Evolutionary conservation across 2,329 filamentous ascomycete species (phyloP), one percentile per base, ranked within the genome.

Genomic region (Monascus ruber): DNA sequence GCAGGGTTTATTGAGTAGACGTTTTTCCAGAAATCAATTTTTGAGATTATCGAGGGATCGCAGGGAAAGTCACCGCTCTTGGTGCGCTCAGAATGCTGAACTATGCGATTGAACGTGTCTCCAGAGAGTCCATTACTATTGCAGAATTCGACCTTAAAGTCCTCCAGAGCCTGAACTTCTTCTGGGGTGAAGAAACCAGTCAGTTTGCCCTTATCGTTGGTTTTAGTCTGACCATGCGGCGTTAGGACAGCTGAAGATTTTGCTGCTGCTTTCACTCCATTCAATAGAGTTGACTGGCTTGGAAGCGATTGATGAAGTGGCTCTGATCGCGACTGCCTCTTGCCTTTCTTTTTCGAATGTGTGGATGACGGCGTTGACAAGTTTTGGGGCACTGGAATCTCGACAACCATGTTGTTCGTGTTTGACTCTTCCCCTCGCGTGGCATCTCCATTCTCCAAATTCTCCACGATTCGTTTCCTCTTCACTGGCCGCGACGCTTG

Each of bases 1-100:
- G 51, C 37, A 3, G 65, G 65, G 6, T 66, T 44, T 3, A 59
- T 46, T 24, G 43, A 46, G 42, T 61, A 60, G 36, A 65, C 56
- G 4, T 47, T 39, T 10, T 53, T 42, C 55, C 64, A 60, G 36
- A 68, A 65, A 0, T 62, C 53, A 6, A 26, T n/a, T 42, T 60
- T 60, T 1, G 37, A 44, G 33, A 59, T 49, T 5, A 51, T 34
- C 1, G 35, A 31, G 0, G 39, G n/a, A 4, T 47, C 37, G 10
- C 48, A 42, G 5, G 56, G 56, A 28, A 55, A 62, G 5, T 48
- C 39, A 1, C 31, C 37, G 28, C 38, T 41, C 10, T 42, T 46
- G 24, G 46, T 42, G n/a, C 51, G 52, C 25, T 48, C 46, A 3
- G 58, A 59, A 37, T 61, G 56, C 33, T 63, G 60, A 2, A 63